Conservation (phyloP, 78 protist species). For the Dictyostelium discoideum region dicty_2.7 NC_007088.5:6446501-6447000, state of each 20-base stretch:
- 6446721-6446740: slow-evolving; percentile 3
- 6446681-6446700: neutral
- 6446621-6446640: slow-evolving; percentile 5
- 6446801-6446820: neutral
- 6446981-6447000: neutral
- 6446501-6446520: neutral
- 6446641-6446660: neutral
- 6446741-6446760: slow-evolving; percentile 2
- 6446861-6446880: neutral
- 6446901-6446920: neutral
- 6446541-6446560: neutral
- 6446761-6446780: neutral
- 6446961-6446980: slow-evolving; percentile 38
- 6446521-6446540: neutral
- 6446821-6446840: neutral
- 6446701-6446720: neutral
- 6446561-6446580: neutral
- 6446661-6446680: slow-evolving; percentile 1
- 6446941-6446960: neutral
- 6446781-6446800: neutral
- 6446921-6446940: neutral
- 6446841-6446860: neutral
- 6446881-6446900: neutral
- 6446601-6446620: neutral
- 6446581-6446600: neutral